A percentile compares a stretch with the other conserved stretches of the same genome.
Conservation (phyloP, 345 rosid species). For the Populus simonii region DNA sequence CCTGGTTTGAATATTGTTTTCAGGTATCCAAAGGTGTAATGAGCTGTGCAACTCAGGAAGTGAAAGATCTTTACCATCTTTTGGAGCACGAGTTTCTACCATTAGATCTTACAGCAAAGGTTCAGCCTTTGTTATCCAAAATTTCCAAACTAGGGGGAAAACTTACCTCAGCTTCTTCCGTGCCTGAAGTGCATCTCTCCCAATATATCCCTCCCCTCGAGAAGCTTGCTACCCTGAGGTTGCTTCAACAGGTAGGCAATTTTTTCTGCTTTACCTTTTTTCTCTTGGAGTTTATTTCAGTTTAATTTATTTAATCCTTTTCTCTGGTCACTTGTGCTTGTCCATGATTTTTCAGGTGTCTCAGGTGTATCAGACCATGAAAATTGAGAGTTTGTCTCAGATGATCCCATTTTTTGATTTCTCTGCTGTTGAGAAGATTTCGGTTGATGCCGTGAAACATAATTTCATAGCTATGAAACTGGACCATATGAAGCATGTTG, state of each 20-base stretch:
- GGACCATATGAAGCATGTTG: conserved; percentile 76
- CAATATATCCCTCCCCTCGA: conserved; percentile 81
- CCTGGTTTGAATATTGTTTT: conserved; percentile 12
- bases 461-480: conserved; percentile 79
- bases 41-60: conserved; percentile 95
- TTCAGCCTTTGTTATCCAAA: conserved; percentile 69
- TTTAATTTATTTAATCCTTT: not conserved
- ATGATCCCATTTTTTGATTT: conserved; percentile 88
- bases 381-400: conserved; percentile 66
- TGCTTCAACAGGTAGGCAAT: conserved; percentile 79
- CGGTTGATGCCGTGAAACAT: conserved; percentile 88
- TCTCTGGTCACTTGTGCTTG: not conserved
- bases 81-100: conserved; percentile 89
- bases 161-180: conserved; percentile 82
- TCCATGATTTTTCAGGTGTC: conserved; percentile 63
- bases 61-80: conserved; percentile 86
- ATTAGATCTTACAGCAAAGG: conserved; percentile 73
- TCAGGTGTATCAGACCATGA: conserved; percentile 78
- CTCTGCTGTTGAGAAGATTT: conserved; percentile 80
- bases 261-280: not conserved
- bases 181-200: conserved; percentile 82
- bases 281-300: not conserved
- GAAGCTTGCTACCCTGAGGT: conserved; percentile 79
- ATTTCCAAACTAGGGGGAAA: conserved; percentile 88
- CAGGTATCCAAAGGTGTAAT: conserved; percentile 88